These are phyloP conservation scores for Leccinum arenicola DNA, from an alignment of 768 basidiomycete genomes.

Conservation along the genomic window DNA sequence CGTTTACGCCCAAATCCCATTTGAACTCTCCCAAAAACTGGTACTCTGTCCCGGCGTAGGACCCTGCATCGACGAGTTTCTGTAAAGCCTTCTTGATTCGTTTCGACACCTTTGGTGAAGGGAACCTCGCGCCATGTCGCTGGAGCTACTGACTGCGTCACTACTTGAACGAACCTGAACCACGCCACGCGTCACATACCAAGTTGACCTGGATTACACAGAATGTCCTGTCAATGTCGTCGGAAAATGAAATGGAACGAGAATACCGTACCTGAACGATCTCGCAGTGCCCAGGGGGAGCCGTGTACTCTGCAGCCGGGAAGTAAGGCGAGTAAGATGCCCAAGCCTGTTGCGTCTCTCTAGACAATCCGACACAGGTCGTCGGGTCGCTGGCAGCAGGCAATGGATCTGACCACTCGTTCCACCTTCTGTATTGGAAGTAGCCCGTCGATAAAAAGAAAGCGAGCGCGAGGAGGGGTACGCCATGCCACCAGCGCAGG, in stretches of 20 bases:
- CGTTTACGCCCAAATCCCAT: conserved; percentile 55
- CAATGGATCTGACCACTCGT: not conserved
- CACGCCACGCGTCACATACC: conserved; percentile 13
- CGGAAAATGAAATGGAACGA: not conserved
- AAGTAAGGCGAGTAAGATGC: conserved; percentile 62
- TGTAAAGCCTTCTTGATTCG: conserved; percentile 46
- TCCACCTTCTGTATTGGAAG: conserved; percentile 11
- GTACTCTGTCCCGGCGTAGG: conserved; percentile 45
- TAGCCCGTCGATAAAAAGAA: conserved; percentile 15
- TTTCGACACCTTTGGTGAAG: conserved; percentile 49
- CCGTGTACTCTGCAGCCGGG: conserved; percentile 42
- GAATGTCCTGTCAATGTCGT: not conserved
- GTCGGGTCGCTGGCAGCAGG: not conserved
- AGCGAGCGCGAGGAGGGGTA: conserved; percentile 13
- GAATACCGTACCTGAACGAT: conserved; percentile 49
- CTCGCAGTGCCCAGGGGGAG: conserved; percentile 47
- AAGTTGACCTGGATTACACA: conserved; percentile 24
- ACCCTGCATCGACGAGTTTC: conserved; percentile 49
- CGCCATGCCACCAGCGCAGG: not conserved
- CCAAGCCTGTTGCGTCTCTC: conserved; percentile 42
- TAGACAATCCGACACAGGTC: conserved; percentile 8
- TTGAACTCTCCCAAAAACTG: conserved; percentile 57
- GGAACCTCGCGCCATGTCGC: conserved; percentile 78
- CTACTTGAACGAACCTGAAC: not conserved
- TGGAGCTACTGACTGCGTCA: conserved; percentile 52